Evolutionary conservation across 176 grass and related monocot genomes (phyloP), one percentile per base, ranked within the genome.

Genomic region (Juncus inflexus): DNA sequence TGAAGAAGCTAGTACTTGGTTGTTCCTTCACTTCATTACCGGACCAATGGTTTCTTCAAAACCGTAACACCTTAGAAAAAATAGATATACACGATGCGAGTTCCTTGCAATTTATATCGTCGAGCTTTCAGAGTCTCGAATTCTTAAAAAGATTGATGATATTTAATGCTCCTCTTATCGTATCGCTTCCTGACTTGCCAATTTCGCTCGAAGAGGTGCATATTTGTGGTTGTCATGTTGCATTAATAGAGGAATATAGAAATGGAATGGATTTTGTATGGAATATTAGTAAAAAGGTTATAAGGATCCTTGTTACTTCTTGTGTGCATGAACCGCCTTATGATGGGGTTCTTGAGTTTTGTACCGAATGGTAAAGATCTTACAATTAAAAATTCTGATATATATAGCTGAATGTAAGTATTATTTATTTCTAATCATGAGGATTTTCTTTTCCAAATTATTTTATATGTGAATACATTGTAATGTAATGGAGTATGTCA

Each of bases 21-120:
- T 50, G 39, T 37, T 6, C 15, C 55, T 69, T 36, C 6, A n/a
- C 11, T 54, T 3, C 35, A 69, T 9, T 69, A 15, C 65, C 35
- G 40, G 65, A 55, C n/a, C 12, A 69, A 7, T 55, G 65, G 65
- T 55, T 69, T 12, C 65, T 55, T 37, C 65, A 55, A 15, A 69
- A 55, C 40, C n/a, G 50, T 40, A 39, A 19, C 35, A 38, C 35
- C 50, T 37, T 69, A 3, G 35, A 69, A 55, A 37, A n/a, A 69
- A 55, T 69, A 69, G 43, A 69, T 12, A 55, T 69, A 69, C 40
- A 40, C 40, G 50, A 69, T 69, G 65, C 65, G 1, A 55, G 50
- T 69, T 55, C 49, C 55, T 52, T 69, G 43, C 50, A 55, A 53
- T 55, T 53, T 39, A 47, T 69, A 55, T 52, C 65, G 8, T 6